phyloP scores from a whole-genome alignment of 345 rosid species.

The Populus deltoides region DNA sequence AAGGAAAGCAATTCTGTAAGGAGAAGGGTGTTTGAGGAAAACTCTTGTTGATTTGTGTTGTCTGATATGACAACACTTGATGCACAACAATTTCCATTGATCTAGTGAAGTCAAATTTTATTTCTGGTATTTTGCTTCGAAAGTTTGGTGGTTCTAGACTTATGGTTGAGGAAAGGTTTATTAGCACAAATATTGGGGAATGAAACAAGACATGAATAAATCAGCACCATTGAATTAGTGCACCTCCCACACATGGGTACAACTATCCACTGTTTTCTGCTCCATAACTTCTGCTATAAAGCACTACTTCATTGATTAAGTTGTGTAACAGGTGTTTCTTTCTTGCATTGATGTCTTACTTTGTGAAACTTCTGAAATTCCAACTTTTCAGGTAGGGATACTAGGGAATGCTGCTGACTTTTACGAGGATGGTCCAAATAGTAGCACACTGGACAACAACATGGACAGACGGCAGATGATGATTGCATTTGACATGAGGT shows the following conservation, averaged over 20 bases:
- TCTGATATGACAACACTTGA: background rate
- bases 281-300: background rate
- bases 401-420: slow-evolving; percentile 96
- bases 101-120: background rate
- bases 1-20: background rate
- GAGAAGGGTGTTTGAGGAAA: background rate
- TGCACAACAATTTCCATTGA: background rate
- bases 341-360: background rate
- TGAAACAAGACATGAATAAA: background rate
- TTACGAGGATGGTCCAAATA: slow-evolving; percentile 51
- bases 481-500: slow-evolving; percentile 99
- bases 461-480: slow-evolving; percentile 80
- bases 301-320: background rate
- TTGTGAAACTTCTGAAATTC: background rate
- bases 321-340: background rate
- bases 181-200: background rate
- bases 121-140: background rate
- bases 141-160: background rate
- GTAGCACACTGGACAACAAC: slow-evolving; percentile 43
- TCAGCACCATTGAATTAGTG: background rate
- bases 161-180: background rate
- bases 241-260: background rate
- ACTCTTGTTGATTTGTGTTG: background rate
- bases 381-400: slow-evolving; percentile 63
- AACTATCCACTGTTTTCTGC: background rate